These are phyloP conservation scores for Pleomassaria siparia DNA, from an alignment of 2,329 filamentous ascomycete species.

Conservation along the genomic window DNA sequence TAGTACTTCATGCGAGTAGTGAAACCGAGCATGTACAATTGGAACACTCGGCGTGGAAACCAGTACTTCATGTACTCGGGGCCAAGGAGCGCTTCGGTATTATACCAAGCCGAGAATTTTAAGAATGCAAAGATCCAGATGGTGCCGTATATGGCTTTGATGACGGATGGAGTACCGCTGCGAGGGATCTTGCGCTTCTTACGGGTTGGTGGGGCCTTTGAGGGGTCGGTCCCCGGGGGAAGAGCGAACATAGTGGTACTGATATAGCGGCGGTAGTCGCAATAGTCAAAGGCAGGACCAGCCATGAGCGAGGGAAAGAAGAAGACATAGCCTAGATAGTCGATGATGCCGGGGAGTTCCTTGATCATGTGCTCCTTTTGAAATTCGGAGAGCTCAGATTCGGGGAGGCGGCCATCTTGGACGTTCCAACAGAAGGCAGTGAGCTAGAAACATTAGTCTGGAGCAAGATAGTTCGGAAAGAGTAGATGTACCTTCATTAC, in stretches of 20 bases:
- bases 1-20: slow-evolving; percentile 91
- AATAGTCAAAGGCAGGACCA: slow-evolving; percentile 91
- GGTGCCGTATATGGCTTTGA: slow-evolving; percentile 73
- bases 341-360: slow-evolving; percentile 72
- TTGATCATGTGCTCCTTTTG: slow-evolving; percentile 81
- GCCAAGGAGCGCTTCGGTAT: slow-evolving; percentile 63
- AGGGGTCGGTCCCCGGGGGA: slow-evolving; percentile 76
- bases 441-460: slow-evolving; percentile 48
- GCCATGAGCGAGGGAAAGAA: slow-evolving; percentile 92
- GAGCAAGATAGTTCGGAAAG: not conserved
- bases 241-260: slow-evolving; percentile 94
- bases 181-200: slow-evolving; percentile 92
- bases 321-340: slow-evolving; percentile 86
- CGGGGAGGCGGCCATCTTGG: slow-evolving; percentile 81
- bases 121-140: slow-evolving; percentile 80
- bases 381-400: slow-evolving; percentile 77
- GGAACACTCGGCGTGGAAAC: slow-evolving; percentile 72
- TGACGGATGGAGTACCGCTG: slow-evolving; percentile 79
- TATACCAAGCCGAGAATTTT: slow-evolving; percentile 69
- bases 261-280: slow-evolving; percentile 89
- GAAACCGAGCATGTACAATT: slow-evolving; percentile 81
- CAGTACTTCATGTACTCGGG: slow-evolving; percentile 67
- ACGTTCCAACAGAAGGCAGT: slow-evolving; percentile 98
- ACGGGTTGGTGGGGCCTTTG: slow-evolving; percentile 80
- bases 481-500: slow-evolving; percentile 72